phyloP scores from a whole-genome alignment of 106 monocot genomes.

The Dioscorea alata region DNA sequence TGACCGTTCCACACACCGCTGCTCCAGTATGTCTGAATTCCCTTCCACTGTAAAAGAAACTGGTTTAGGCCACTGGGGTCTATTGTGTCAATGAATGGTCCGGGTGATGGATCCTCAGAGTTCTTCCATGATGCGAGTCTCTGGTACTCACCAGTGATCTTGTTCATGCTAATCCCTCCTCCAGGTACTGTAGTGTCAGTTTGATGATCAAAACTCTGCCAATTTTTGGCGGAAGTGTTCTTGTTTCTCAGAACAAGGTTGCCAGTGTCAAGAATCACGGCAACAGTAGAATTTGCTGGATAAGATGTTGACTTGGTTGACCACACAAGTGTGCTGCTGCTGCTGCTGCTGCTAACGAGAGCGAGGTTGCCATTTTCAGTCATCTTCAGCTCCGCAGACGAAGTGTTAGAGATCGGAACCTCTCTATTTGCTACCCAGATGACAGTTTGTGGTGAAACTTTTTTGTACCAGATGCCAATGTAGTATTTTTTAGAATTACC shows the following conservation, averaged over 20 bases:
- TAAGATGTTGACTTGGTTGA: slow-evolving; percentile 14
- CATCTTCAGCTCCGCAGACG: slow-evolving; percentile 4
- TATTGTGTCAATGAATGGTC: slow-evolving; percentile 10
- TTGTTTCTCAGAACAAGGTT: slow-evolving; percentile 19
- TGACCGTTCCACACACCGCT: slow-evolving; percentile 26
- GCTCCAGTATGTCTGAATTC: slow-evolving; percentile 13
- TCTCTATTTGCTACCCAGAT: slow-evolving; percentile 51
- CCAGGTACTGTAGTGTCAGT: slow-evolving; percentile 41
- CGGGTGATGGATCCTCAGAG: slow-evolving; percentile 34
- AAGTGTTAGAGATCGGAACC: slow-evolving; percentile 14
- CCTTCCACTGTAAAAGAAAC: slow-evolving; percentile 22
- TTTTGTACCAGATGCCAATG: slow-evolving; percentile 44
- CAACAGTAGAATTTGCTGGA: neutral
- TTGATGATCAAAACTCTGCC: slow-evolving; percentile 50
- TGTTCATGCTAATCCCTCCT: slow-evolving; percentile 19
- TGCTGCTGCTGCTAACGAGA: neutral
- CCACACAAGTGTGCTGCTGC: slow-evolving; percentile 10
- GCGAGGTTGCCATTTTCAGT: slow-evolving; percentile 28
- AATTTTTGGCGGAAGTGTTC: slow-evolving; percentile 4
- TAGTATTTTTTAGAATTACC: slow-evolving; percentile 21
- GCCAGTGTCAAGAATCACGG: slow-evolving; percentile 28
- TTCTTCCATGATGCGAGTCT: slow-evolving; percentile 39
- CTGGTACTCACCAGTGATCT: slow-evolving; percentile 2
- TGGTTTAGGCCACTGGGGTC: slow-evolving; percentile 25
- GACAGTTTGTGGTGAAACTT: slow-evolving; percentile 11